Conservation (phyloP, 2,329 filamentous ascomycete genomes). For the Nothophaeocryptopus gaeumannii region DNA sequence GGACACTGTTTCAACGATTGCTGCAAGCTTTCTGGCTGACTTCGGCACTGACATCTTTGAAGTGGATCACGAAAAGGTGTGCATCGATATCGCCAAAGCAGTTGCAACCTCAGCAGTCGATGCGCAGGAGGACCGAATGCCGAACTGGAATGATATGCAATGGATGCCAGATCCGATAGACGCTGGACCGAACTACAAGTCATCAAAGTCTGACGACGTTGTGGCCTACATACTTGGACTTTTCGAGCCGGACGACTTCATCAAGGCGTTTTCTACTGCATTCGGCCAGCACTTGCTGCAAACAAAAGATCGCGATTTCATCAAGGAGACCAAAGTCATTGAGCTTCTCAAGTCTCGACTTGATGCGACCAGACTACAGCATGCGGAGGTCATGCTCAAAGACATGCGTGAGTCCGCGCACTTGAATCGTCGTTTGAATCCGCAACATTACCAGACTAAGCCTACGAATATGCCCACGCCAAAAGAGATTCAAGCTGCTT, state of each 20-base stretch:
- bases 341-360: slow-evolving; percentile 85
- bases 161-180: slow-evolving; percentile 94
- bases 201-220: slow-evolving; percentile 83
- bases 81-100: slow-evolving; percentile 65
- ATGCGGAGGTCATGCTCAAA: slow-evolving; percentile 95
- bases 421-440: slow-evolving; percentile 50
- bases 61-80: slow-evolving; percentile 46
- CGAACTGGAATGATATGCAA: slow-evolving; percentile 88
- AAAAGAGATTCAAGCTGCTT: slow-evolving; percentile 33
- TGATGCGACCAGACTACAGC: slow-evolving; percentile 79
- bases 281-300: slow-evolving; percentile 76
- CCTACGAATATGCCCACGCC: slow-evolving; percentile 26
- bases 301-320: slow-evolving; percentile 62
- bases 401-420: slow-evolving; percentile 79
- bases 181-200: slow-evolving; percentile 83
- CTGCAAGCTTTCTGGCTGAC: slow-evolving; percentile 68
- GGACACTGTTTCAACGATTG: slow-evolving; percentile 74
- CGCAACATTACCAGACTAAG: slow-evolving; percentile 19
- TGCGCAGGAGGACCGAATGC: slow-evolving; percentile 52
- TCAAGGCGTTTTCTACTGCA: slow-evolving; percentile 87
- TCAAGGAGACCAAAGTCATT: slow-evolving; percentile 78
- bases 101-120: slow-evolving; percentile 61
- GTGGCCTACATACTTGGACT: slow-evolving; percentile 86
- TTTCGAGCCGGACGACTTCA: slow-evolving; percentile 89
- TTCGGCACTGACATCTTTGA: slow-evolving; percentile 27